Evolutionary conservation across 2,329 filamentous ascomycete genomes (phyloP), one percentile per base, ranked within the genome.

Genomic region (Chaetomiaceae sp.): DNA sequence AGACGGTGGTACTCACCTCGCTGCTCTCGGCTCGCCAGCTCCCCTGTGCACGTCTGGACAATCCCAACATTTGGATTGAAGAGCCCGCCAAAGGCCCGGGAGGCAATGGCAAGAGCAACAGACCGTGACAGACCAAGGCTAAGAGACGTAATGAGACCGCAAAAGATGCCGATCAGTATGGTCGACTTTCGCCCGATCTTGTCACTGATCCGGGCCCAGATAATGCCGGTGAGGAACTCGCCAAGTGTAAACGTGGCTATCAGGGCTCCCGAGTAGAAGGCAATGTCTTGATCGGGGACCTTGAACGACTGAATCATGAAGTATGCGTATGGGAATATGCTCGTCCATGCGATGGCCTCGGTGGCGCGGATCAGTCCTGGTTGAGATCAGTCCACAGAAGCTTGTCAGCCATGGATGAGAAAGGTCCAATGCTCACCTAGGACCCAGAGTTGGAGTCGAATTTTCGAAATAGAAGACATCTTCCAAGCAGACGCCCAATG

Each of bases 21-120:
- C 47, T 54, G 50, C 17, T 55, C 55, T 19, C 50, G 47, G 5
- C 27, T 53, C n/a, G 55, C 52, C 14, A 55, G 8, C 23, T 58
- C 55, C 6, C 45, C 49, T 22, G 52, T 49, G 19, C 52, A 58
- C 1, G 55, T 53, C 14, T 48, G 55, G 5, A 58, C 55, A 4
- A 58, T 29, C 1, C 52, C 48, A 11, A 50, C 53, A 25, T 58
- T 58, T 9, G 55, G 55, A 40, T 58, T 58, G n/a, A 40, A 47
- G 4, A 58, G 23, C 3, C 55, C 55, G 1, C 52, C 52, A 23
- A 58, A 47, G 1, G 52, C 52, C 4, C 55, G 48, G 5, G 52
- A 49, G 1, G 45, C 52, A 11, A 50, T 49, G 27, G 48, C 55
- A 8, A 38, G 22, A 17, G 31, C 36, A 33, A 55, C 44, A 22